A percentile compares a stretch with the other conserved stretches of the same genome.
These are phyloP conservation scores for Xerocomellus amylosporus DNA, from an alignment of 768 basidiomycete species.

Conservation along the genomic window DNA sequence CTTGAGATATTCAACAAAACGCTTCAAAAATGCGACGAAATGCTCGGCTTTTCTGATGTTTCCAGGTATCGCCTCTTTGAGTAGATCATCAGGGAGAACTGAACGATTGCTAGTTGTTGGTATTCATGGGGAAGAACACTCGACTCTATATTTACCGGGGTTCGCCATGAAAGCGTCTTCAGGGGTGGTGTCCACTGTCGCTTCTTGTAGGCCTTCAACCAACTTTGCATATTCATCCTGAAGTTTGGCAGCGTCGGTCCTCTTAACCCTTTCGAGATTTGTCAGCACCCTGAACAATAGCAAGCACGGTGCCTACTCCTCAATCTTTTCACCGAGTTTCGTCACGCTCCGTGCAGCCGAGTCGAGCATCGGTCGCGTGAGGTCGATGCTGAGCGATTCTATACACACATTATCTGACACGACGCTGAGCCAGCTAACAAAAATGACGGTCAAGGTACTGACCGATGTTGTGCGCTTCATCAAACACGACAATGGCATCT, in stretches of 20 bases:
- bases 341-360: slow-evolving; percentile 86
- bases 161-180: slow-evolving; percentile 88
- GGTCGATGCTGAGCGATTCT: slow-evolving; percentile 94
- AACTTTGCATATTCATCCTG: slow-evolving; percentile 96
- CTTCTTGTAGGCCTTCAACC: slow-evolving; percentile 89
- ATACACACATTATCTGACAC: slow-evolving; percentile 92
- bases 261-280: slow-evolving; percentile 69
- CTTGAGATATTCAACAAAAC: slow-evolving; percentile 98
- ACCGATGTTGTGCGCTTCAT: slow-evolving; percentile 99
- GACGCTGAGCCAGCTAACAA: slow-evolving; percentile 1
- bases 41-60: slow-evolving; percentile 99
- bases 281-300: slow-evolving; percentile 4
- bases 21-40: slow-evolving; percentile 96
- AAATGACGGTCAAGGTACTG: slow-evolving; percentile 15
- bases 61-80: slow-evolving; percentile 94
- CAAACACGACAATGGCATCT: slow-evolving; percentile 98
- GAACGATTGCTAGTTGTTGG: slow-evolving; percentile 1
- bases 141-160: slow-evolving; percentile 57
- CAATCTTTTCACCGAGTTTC: slow-evolving; percentile 86
- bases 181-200: slow-evolving; percentile 49
- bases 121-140: not conserved
- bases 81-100: slow-evolving; percentile 92
- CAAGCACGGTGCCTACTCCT: slow-evolving; percentile 62
- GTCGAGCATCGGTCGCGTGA: slow-evolving; percentile 97
- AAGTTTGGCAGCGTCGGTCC: slow-evolving; percentile 86